These are phyloP conservation scores for Calycina herbarum DNA, from an alignment of 2,329 filamentous ascomycete genomes.

Conservation along the genomic window DNA sequence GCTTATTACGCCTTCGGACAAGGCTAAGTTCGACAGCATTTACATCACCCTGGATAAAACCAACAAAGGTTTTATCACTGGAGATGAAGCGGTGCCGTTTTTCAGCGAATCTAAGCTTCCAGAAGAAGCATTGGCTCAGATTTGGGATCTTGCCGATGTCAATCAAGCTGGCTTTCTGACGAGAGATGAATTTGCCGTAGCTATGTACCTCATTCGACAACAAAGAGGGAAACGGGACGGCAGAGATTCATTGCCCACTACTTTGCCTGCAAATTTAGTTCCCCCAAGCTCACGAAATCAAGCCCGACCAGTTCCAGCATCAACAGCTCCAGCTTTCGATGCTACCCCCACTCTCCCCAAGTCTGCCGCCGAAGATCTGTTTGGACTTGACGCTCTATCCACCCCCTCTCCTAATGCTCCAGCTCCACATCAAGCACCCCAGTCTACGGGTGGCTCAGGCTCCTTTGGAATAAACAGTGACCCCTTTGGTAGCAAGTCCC, in stretches of 20 bases:
- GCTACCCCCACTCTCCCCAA: slow-evolving; percentile 55
- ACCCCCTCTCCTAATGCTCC: slow-evolving; percentile 39
- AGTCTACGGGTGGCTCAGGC: slow-evolving; percentile 73
- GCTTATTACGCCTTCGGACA: slow-evolving; percentile 81
- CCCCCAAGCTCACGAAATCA: slow-evolving; percentile 81
- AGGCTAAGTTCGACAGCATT: slow-evolving; percentile 81
- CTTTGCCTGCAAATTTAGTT: slow-evolving; percentile 77
- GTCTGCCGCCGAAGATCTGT: slow-evolving; percentile 89
- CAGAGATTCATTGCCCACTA: slow-evolving; percentile 63
- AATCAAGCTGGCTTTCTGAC: slow-evolving; percentile 83
- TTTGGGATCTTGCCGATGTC: slow-evolving; percentile 97
- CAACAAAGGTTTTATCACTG: slow-evolving; percentile 81
- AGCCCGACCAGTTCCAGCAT: slow-evolving; percentile 46
- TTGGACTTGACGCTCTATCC: slow-evolving; percentile 80
- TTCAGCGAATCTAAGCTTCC: slow-evolving; percentile 88
- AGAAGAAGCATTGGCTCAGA: slow-evolving; percentile 86
- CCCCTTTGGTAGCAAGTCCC: slow-evolving; percentile 42
- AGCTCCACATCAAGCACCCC: slow-evolving; percentile 48
- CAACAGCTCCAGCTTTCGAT: slow-evolving; percentile 46
- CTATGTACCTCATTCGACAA: slow-evolving; percentile 94
- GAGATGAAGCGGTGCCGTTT: slow-evolving; percentile 91
- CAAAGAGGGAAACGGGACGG: slow-evolving; percentile 73
- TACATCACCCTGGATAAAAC: slow-evolving; percentile 81
- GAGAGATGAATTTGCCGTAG: slow-evolving; percentile 91
- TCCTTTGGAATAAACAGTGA: slow-evolving; percentile 52